These are phyloP conservation scores for Vitis hybrid DNA, from an alignment of 177 flowering plant species.

Conservation along the genomic window DNA sequence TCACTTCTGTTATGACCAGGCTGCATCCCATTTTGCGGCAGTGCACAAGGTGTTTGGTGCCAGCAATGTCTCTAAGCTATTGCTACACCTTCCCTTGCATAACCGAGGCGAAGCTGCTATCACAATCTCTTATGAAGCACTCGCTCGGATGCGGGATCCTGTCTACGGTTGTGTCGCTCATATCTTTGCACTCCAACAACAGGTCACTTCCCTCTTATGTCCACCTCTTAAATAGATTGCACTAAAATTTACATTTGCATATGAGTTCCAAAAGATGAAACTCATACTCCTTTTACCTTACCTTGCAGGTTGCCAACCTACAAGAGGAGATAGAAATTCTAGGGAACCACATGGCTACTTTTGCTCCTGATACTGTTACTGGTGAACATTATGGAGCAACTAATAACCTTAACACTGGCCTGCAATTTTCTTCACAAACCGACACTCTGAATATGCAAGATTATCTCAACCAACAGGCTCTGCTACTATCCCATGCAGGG, in stretches of 20 bases:
- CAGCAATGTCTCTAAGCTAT: conserved; percentile 71
- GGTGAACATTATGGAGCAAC: conserved; percentile 18
- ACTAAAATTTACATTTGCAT: too few relatives aligned
- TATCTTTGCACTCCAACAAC: conserved; percentile 69
- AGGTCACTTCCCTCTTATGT: conserved; percentile 33
- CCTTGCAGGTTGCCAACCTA: conserved; percentile 51
- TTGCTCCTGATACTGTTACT: conserved; percentile 11
- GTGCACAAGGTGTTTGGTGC: conserved; percentile 89
- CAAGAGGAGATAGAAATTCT: conserved; percentile 60
- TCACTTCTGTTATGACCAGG: conserved; percentile 66
- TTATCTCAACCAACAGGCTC: conserved; percentile 19
- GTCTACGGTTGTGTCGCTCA: conserved; percentile 76
- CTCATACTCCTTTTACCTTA: not conserved
- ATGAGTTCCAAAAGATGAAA: not conserved
- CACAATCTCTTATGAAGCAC: conserved; percentile 70
- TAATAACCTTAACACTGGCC: conserved; percentile 1
- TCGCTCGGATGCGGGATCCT: conserved; percentile 71
- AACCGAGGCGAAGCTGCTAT: conserved; percentile 64
- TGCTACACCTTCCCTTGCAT: conserved; percentile 56
- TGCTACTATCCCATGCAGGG: conserved; percentile 6
- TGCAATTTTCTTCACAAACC: conserved; percentile 21
- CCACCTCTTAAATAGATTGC: not conserved
- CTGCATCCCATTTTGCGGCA: conserved; percentile 66
- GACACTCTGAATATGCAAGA: conserved; percentile 16
- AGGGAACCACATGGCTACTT: conserved; percentile 37